Evolutionary conservation across 805 yeast species (phyloP).

Genomic region (Ascoidea tarda): DNA sequence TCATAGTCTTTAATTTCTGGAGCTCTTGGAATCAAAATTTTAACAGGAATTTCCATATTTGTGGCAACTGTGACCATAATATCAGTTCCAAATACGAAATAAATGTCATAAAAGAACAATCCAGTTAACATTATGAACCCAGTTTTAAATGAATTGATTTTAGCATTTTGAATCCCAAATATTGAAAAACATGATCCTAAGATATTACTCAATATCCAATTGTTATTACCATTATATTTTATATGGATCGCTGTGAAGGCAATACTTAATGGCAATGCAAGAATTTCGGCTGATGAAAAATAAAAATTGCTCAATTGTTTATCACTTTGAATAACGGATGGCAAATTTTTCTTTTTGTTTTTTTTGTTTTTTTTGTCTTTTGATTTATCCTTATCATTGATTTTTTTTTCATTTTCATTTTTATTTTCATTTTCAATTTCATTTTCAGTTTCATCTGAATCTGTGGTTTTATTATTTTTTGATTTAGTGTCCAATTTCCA

Average conservation of each 20-base stretch:
- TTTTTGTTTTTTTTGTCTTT: conserved; percentile 1
- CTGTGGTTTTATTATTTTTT: neutral
- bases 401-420: neutral
- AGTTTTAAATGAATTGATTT: conserved; percentile 29
- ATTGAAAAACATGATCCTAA: conserved; percentile 29
- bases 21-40: conserved; percentile 28
- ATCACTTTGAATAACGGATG: conserved; percentile 11
- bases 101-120: conserved; percentile 48
- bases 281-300: conserved; percentile 18
- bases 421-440: neutral
- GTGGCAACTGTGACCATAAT: conserved; percentile 53
- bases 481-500: neutral
- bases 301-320: conserved; percentile 22
- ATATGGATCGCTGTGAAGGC: conserved; percentile 11
- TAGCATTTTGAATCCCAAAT: conserved; percentile 23
- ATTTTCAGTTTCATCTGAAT: neutral
- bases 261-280: conserved; percentile 13
- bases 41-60: conserved; percentile 37
- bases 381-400: conserved; percentile 9
- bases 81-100: conserved; percentile 49
- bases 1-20: conserved; percentile 8
- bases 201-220: conserved; percentile 34
- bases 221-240: conserved; percentile 15
- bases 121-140: conserved; percentile 31
- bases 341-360: neutral